Evolutionary conservation across 2,329 filamentous ascomycete genomes (phyloP).

Genomic region (Lachnellula arida): DNA sequence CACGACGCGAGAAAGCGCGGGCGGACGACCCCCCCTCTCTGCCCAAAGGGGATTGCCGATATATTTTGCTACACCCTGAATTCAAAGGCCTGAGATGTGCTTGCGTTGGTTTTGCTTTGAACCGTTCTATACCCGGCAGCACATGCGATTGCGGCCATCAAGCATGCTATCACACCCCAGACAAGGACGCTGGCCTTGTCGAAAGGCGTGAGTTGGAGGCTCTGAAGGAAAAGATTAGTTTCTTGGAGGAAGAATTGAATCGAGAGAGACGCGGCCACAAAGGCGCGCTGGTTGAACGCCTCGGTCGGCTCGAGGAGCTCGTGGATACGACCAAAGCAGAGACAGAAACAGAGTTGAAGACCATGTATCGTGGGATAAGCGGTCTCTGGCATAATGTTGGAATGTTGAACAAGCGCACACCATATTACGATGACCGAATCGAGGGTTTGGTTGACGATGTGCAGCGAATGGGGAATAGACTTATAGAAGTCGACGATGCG

Average conservation of each 20-base stretch:
- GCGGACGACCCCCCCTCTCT: slow-evolving; percentile 42
- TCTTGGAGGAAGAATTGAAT: slow-evolving; percentile 42
- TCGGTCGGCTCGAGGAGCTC: slow-evolving; percentile 46
- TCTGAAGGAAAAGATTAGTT: slow-evolving; percentile 42
- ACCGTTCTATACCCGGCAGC: slow-evolving; percentile 48
- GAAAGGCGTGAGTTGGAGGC: slow-evolving; percentile 45
- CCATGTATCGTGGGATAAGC: slow-evolving; percentile 50
- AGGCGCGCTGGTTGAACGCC: slow-evolving; percentile 23
- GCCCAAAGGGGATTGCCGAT: slow-evolving; percentile 55
- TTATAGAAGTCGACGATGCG: slow-evolving; percentile 32
- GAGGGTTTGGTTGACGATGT: slow-evolving; percentile 43
- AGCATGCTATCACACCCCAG: slow-evolving; percentile 50
- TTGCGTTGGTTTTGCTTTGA: slow-evolving; percentile 53
- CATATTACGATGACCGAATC: slow-evolving; percentile 49
- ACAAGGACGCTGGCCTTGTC: slow-evolving; percentile 40
- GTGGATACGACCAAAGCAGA: slow-evolving; percentile 50
- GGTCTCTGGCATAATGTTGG: slow-evolving; percentile 48
- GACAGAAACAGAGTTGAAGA: slow-evolving; percentile 47
- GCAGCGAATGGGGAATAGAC: slow-evolving; percentile 26
- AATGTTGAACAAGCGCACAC: slow-evolving; percentile 46
- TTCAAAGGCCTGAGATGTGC: slow-evolving; percentile 55
- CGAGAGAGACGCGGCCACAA: slow-evolving; percentile 30
- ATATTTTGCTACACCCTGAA: slow-evolving; percentile 52
- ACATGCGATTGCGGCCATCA: slow-evolving; percentile 56
- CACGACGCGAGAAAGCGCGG: slow-evolving; percentile 27